A percentile compares a stretch with the other conserved stretches of the same genome.
phyloP scores from a whole-genome alignment of 805 yeast species.

The Metschnikowia vanudenii region DNA sequence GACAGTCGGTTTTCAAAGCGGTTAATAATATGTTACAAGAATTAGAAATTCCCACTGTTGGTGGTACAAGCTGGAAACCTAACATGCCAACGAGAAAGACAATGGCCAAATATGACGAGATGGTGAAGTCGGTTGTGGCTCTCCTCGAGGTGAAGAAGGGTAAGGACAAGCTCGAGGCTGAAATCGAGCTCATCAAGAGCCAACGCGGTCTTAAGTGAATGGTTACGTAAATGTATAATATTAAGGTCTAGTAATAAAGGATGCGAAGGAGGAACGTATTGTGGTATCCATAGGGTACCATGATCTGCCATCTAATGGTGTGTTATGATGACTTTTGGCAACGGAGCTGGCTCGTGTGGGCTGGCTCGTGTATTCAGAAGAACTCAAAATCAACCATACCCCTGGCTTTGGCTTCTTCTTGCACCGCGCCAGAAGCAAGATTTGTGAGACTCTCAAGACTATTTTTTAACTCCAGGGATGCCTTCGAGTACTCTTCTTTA shows the following conservation, averaged over 20 bases:
- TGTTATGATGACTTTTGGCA: too few relatives aligned
- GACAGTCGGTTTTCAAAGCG: slow-evolving; percentile 76
- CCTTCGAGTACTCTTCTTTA: slow-evolving; percentile 4
- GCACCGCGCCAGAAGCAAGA: not conserved
- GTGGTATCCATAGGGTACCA: too few relatives aligned
- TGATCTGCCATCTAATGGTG: too few relatives aligned
- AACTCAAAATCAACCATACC: slow-evolving; percentile 2
- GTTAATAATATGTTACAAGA: slow-evolving; percentile 69
- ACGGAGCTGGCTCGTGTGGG: too few relatives aligned
- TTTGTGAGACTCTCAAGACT: not conserved
- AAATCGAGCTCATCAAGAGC: slow-evolving; percentile 46
- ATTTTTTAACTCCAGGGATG: not conserved
- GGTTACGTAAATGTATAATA: too few relatives aligned
- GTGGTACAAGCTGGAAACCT: slow-evolving; percentile 60
- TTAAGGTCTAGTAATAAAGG: too few relatives aligned
- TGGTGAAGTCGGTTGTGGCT: slow-evolving; percentile 66
- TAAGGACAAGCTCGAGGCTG: slow-evolving; percentile 83
- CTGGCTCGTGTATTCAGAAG: too few relatives aligned
- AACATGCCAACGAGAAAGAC: slow-evolving; percentile 83
- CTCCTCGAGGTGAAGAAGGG: slow-evolving; percentile 83
- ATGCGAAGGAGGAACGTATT: too few relatives aligned
- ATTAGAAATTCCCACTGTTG: slow-evolving; percentile 64
- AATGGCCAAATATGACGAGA: slow-evolving; percentile 70
- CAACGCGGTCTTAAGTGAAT: slow-evolving; percentile 30
- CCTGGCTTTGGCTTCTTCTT: not conserved